These are phyloP conservation scores for Penicillium sp. DNA, from an alignment of 2,329 filamentous ascomycete genomes.

Conservation along the genomic window DNA sequence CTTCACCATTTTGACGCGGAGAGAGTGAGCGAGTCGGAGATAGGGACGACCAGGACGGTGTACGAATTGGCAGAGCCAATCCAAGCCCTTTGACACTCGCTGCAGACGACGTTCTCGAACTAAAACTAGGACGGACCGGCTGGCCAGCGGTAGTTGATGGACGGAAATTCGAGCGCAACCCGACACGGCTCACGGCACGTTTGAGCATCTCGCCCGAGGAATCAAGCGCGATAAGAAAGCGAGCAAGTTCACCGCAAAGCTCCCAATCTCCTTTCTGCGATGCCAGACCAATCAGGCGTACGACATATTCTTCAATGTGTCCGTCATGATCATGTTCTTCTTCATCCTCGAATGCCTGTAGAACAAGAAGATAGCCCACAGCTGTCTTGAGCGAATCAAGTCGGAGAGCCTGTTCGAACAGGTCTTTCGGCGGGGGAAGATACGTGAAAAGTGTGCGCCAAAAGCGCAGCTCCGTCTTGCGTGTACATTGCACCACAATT, in stretches of 20 bases:
- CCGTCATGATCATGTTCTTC: conserved; percentile 49
- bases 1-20: conserved; percentile 8
- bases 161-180: conserved; percentile 18
- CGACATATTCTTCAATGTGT: conserved; percentile 50
- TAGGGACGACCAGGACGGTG: conserved; percentile 29
- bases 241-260: conserved; percentile 84
- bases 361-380: conserved; percentile 88
- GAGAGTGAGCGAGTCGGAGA: conserved; percentile 27
- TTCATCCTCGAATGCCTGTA: conserved; percentile 68
- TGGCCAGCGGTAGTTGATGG: conserved; percentile 14
- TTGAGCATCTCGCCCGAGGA: conserved; percentile 71
- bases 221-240: conserved; percentile 92
- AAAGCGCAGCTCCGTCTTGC: conserved; percentile 90
- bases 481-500: conserved; percentile 91
- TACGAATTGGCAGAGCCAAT: conserved; percentile 25
- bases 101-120: conserved; percentile 18
- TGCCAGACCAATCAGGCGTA: conserved; percentile 72
- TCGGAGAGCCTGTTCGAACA: conserved; percentile 88
- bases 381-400: conserved; percentile 87
- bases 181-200: conserved; percentile 40
- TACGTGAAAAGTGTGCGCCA: conserved; percentile 93
- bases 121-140: conserved; percentile 2
- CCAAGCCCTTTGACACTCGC: conserved; percentile 31
- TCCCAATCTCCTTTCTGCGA: conserved; percentile 89
- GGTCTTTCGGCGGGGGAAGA: conserved; percentile 78